Conservation (phyloP, 306 rosid species). For the Gynostemma pentaphyllum region DNA sequence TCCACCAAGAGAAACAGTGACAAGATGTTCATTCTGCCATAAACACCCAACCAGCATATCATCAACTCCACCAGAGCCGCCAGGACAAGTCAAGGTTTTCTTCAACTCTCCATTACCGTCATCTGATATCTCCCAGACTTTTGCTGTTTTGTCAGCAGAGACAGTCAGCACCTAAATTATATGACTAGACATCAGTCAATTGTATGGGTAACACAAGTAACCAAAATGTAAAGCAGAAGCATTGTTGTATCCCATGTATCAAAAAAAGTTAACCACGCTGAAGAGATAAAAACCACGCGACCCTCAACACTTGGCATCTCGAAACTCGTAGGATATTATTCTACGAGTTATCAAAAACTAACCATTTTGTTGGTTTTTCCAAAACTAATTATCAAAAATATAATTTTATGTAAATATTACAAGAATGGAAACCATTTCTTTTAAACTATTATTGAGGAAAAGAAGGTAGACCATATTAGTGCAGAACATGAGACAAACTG, state of each 20-base stretch:
- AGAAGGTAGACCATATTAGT: too few relatives aligned
- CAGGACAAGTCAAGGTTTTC: conserved; percentile 57
- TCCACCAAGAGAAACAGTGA: conserved; percentile 89
- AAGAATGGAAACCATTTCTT: too few relatives aligned
- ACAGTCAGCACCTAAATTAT: conserved; percentile 67
- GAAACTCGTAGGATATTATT: too few relatives aligned
- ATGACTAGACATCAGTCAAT: conserved; percentile 19
- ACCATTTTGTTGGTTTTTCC: too few relatives aligned
- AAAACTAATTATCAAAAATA: neutral
- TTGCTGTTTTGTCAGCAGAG: conserved; percentile 93
- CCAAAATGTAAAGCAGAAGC: neutral
- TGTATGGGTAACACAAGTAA: neutral
- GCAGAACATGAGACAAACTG: neutral
- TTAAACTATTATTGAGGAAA: too few relatives aligned
- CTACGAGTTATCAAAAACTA: too few relatives aligned
- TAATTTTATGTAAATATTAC: neutral
- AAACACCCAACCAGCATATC: conserved; percentile 91
- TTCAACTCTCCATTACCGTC: conserved; percentile 66
- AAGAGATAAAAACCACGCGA: neutral
- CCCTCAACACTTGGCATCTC: too few relatives aligned
- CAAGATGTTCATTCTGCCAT: conserved; percentile 76
- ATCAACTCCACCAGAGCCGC: conserved; percentile 82
- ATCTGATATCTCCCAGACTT: conserved; percentile 74
- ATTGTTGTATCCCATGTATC: neutral
- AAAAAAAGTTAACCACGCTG: neutral